Evolutionary conservation across 2,329 filamentous ascomycete genomes (phyloP).

Genomic region (Stemphylium lycopersici): DNA sequence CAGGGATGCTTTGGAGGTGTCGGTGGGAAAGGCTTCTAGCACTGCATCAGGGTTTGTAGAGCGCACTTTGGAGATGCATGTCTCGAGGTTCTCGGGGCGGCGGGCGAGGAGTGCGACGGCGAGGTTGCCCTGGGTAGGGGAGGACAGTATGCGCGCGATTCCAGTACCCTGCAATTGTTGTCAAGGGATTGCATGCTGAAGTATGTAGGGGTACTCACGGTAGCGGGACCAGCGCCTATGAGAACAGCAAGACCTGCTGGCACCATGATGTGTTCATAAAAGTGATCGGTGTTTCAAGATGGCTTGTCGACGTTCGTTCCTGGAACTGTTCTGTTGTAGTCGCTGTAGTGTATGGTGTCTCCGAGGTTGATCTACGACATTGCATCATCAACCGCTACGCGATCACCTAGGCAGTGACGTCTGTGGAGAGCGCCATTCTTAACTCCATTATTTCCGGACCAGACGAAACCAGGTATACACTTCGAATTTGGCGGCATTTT

Average conservation of each 20-base stretch:
- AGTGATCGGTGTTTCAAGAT: background rate
- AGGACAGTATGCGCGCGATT: slow-evolving; percentile 62
- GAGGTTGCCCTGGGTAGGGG: slow-evolving; percentile 54
- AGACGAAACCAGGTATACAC: background rate
- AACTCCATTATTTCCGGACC: background rate
- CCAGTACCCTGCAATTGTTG: slow-evolving; percentile 54
- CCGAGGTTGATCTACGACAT: background rate
- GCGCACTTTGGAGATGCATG: slow-evolving; percentile 52
- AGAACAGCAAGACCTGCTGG: slow-evolving; percentile 43
- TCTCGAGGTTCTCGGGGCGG: slow-evolving; percentile 53
- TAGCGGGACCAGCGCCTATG: slow-evolving; percentile 43
- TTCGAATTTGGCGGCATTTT: background rate
- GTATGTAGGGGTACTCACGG: slow-evolving; percentile 21
- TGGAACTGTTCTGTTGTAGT: background rate
- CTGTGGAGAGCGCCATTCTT: background rate
- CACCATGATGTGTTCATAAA: slow-evolving; percentile 22
- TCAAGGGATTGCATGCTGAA: background rate
- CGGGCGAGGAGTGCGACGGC: slow-evolving; percentile 29
- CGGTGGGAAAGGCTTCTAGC: slow-evolving; percentile 60
- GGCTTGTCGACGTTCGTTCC: background rate
- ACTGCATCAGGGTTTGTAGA: slow-evolving; percentile 52
- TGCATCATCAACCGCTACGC: background rate
- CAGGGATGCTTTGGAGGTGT: slow-evolving; percentile 57
- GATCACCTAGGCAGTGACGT: background rate
- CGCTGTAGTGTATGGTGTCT: background rate